Evolutionary conservation across 805 yeast genomes (phyloP), one percentile per base, ranked within the genome.

Genomic region (Monosporozyma yasuniensis): DNA sequence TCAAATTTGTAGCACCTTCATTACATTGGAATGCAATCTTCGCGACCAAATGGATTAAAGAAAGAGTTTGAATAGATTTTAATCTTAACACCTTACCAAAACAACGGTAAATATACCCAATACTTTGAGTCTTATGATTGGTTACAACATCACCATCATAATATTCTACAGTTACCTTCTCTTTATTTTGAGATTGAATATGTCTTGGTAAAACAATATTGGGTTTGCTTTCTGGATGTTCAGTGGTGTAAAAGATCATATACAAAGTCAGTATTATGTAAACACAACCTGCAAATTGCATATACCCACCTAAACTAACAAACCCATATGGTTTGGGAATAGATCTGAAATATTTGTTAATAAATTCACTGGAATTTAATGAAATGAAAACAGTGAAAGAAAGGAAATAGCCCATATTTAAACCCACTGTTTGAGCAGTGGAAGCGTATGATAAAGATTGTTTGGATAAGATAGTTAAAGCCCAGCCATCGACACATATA

Each of bases 401-500:
- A 52, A 85, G 68, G 63, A 93, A 93, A 63, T 91, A 93, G 21
- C 99, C 99, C 2, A 91, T 76, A 69, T 93, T 93, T 53, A 93
- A 75, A 0, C 99, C 99, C 44, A 93, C 80, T 0, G 99, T 93
- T 68, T 93, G 99, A 0, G 99, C 99, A 0, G 99, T 93, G 4
- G 96, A 87, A 0, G 99, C 98, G 70, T 81, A 93, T 16, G 95
- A 82, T 53, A 93, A 72, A 12, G 95, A 84, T 25, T 78, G 79
- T 23, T 81, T 81, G 16, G 90, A 80, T 47, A 93, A 72, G 38
- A 91, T 80, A 1, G 96, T 93, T 61, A 93, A 71, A 0, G 98
- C 97, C 99, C 99, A 93, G 10, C 99, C 98, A 69, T 93, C 99
- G 21, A 93, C 99, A 0, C 99, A 98, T 50, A 93, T 93, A 64